These are phyloP conservation scores for Malassezia obtusa DNA, from an alignment of 1,284 basidiomycete species.

Conservation along the genomic window DNA sequence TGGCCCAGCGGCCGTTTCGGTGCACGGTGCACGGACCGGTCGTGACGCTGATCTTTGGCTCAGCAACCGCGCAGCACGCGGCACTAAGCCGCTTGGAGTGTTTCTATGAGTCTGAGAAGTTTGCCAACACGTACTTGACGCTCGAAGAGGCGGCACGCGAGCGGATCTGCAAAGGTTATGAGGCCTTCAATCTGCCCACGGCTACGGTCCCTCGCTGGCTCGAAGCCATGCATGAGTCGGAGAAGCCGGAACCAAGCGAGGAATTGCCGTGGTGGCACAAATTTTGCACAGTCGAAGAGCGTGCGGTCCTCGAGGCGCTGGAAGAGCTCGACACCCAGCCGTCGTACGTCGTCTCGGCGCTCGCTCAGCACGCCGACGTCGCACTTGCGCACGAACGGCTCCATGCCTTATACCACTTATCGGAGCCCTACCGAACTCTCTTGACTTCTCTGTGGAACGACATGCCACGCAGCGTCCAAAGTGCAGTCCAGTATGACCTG, in stretches of 20 bases:
- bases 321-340: constrained; percentile 4
- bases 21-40: constrained; percentile 20
- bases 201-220: constrained; percentile 30
- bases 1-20: background rate
- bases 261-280: constrained; percentile 23
- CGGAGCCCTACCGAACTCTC: constrained; percentile 22
- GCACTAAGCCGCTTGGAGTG: constrained; percentile 38
- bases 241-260: background rate
- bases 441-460: constrained; percentile 19
- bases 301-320: constrained; percentile 23
- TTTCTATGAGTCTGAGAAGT: constrained; percentile 34
- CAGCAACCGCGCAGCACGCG: constrained; percentile 26
- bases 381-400: constrained; percentile 37
- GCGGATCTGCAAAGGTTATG: constrained; percentile 35
- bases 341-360: constrained; percentile 35
- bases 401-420: constrained; percentile 40
- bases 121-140: constrained; percentile 21
- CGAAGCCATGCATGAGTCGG: constrained; percentile 23
- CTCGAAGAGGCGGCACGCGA: constrained; percentile 23
- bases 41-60: constrained; percentile 35
- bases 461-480: constrained; percentile 19
- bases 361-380: constrained; percentile 22
- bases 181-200: constrained; percentile 41
- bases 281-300: constrained; percentile 28
- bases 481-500: constrained; percentile 33